Evolutionary conservation across 768 basidiomycete genomes (phyloP).

Genomic region (Lactifluus subvellereus): DNA sequence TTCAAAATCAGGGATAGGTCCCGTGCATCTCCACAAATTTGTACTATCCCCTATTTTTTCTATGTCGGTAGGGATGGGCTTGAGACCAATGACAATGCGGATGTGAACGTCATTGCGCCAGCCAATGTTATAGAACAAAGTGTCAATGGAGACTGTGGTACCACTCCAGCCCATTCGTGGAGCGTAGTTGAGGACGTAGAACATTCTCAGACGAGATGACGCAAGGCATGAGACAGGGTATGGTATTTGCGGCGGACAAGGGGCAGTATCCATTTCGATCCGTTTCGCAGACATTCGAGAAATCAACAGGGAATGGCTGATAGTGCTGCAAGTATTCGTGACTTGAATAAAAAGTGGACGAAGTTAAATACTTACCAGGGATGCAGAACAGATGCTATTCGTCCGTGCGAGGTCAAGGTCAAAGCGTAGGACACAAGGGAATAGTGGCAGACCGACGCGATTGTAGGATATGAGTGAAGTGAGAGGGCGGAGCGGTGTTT

Average conservation of each 20-base stretch:
- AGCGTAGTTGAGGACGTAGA: constrained; percentile 60
- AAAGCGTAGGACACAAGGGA: neutral
- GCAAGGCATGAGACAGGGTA: constrained; percentile 27
- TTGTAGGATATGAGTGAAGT: neutral
- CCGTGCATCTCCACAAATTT: constrained; percentile 61
- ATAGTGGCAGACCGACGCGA: neutral
- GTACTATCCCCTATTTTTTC: constrained; percentile 43
- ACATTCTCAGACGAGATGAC: constrained; percentile 46
- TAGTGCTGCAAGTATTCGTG: neutral
- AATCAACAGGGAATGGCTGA: neutral
- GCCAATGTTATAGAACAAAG: constrained; percentile 48
- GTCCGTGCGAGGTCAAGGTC: neutral
- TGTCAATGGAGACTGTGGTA: constrained; percentile 56
- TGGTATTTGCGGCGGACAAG: neutral
- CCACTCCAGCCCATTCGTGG: constrained; percentile 61
- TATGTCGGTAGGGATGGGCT: constrained; percentile 63
- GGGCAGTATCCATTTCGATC: constrained; percentile 4
- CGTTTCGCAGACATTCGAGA: neutral
- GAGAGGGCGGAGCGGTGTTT: neutral
- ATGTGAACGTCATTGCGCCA: constrained; percentile 52
- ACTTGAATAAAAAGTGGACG: neutral
- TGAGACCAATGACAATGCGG: constrained; percentile 67
- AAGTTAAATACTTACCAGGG: neutral
- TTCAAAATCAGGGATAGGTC: constrained; percentile 51
- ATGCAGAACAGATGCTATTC: neutral